Base-by-base conservation (phyloP, 108 stramenopile genomes). In the Cyclotella baltica region DNA sequence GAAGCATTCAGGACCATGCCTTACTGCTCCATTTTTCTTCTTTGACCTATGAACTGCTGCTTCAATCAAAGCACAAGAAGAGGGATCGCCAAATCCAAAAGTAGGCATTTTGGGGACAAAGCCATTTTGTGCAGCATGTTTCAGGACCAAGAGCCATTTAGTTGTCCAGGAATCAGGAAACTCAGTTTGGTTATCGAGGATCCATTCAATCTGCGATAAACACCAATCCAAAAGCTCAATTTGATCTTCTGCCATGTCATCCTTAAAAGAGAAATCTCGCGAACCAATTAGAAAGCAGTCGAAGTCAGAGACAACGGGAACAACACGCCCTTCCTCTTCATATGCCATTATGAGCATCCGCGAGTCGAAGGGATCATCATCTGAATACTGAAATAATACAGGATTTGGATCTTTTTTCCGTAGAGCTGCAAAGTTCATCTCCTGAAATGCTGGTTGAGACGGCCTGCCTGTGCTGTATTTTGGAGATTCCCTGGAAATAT, bases 1-100 rank as follows among this genome's bases (percentile, higher is more conserved):
- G 78, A 85, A 89, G 46, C 88, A 89, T 56, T 89, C 88, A 2
- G 88, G 82, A n/a, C 88, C 88, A 48, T 89, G 88, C 13, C 86
- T 81, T 22, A 89, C 88, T 20, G 81, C 80, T 1, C 88, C 88
- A 16, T 67, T 75, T 61, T 56, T 75, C 19, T 70, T 61, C 3
- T 57, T 47, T n/a, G 78, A 73, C 0, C 81, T 43, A 13, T 52
- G 13, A 2, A 78, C 85, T 13, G 76, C 72, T 27, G 68, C 48
- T 33, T 87, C 84, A 59, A 89, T 85, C 34, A 86, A 74, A 20
- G 70, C 59, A 27, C 78, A 75, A 5, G 79, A 83, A 56, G 77
- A 77, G 23, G 86, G 79, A 56, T 89, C 88, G 6, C 88, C 85
- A 46, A 77, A 87, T n/a, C 88, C 88, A 72, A 72, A 82, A 16